phyloP scores from a whole-genome alignment of 2,329 filamentous ascomycete genomes.

The Paecilomyces variotii region DNA sequence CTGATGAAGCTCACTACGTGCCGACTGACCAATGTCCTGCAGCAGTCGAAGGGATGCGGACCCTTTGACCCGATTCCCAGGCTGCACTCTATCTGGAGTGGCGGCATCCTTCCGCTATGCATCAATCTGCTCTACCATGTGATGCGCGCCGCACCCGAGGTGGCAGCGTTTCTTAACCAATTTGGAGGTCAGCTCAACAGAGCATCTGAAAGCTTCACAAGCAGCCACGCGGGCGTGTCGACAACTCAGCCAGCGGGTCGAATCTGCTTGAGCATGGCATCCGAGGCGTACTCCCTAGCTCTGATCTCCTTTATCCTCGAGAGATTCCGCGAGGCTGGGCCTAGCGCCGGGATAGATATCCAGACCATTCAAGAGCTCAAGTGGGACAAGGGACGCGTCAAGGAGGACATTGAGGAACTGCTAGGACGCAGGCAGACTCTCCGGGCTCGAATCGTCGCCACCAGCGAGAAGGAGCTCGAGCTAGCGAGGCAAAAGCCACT shows the following conservation, averaged over 20 bases:
- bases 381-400: conserved; percentile 64
- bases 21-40: conserved; percentile 69
- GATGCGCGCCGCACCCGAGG: conserved; percentile 71
- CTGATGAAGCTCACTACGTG: conserved; percentile 72
- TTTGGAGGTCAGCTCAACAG: conserved; percentile 72
- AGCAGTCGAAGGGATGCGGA: conserved; percentile 58
- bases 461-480: conserved; percentile 63
- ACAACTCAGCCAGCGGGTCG: conserved; percentile 44
- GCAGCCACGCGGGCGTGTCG: conserved; percentile 36
- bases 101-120: conserved; percentile 77
- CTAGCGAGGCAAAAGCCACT: conserved; percentile 41
- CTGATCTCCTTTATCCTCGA: conserved; percentile 67
- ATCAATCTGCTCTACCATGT: conserved; percentile 81
- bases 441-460: conserved; percentile 63
- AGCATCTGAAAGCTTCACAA: conserved; percentile 63
- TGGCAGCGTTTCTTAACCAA: conserved; percentile 79
- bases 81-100: conserved; percentile 83
- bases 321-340: conserved; percentile 55
- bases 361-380: conserved; percentile 61
- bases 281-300: conserved; percentile 70
- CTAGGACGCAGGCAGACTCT: conserved; percentile 61
- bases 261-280: conserved; percentile 64
- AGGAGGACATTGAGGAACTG: conserved; percentile 80
- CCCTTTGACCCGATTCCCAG: conserved; percentile 70
- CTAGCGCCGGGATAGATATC: conserved; percentile 50